Conservation (phyloP, 768 basidiomycete genomes). For the Xerocomellus amylosporus region DNA sequence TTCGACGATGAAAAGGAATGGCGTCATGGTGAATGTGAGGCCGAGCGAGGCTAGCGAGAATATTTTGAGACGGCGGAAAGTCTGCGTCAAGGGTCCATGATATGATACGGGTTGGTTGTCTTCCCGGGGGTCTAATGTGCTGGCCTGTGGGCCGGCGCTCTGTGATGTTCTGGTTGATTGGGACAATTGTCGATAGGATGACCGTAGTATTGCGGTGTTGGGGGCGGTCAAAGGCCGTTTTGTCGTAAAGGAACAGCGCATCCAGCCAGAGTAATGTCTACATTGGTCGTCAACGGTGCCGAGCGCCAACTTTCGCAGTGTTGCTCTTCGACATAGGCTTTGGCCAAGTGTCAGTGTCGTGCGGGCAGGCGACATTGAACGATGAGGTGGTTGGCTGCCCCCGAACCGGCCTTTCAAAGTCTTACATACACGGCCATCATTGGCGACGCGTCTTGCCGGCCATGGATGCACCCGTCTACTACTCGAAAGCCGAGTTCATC, state of each 20-base stretch:
- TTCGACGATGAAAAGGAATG: conserved; percentile 81
- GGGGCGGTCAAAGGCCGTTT: neutral
- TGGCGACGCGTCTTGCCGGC: conserved; percentile 16
- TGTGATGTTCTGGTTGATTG: conserved; percentile 13
- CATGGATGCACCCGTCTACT: conserved; percentile 77
- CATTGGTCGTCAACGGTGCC: neutral
- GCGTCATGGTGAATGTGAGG: conserved; percentile 64
- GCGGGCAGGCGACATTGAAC: conserved; percentile 5
- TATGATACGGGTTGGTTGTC: conserved; percentile 41
- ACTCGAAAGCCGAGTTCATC: conserved; percentile 81
- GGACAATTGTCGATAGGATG: conserved; percentile 5
- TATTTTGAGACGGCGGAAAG: conserved; percentile 76
- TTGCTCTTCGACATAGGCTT: conserved; percentile 15
- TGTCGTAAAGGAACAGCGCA: neutral
- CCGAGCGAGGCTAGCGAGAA: conserved; percentile 80
- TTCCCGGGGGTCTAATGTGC: neutral
- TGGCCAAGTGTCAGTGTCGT: conserved; percentile 9
- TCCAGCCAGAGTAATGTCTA: conserved; percentile 6
- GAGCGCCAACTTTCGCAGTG: conserved; percentile 4
- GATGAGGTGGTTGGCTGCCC: neutral
- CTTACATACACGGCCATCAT: conserved; percentile 3
- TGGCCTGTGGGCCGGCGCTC: conserved; percentile 1
- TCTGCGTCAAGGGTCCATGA: conserved; percentile 64
- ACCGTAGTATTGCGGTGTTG: neutral
- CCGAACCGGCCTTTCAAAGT: neutral